phyloP scores from a whole-genome alignment of 345 rosid species.

The Gossypium herbaceum region DNA sequence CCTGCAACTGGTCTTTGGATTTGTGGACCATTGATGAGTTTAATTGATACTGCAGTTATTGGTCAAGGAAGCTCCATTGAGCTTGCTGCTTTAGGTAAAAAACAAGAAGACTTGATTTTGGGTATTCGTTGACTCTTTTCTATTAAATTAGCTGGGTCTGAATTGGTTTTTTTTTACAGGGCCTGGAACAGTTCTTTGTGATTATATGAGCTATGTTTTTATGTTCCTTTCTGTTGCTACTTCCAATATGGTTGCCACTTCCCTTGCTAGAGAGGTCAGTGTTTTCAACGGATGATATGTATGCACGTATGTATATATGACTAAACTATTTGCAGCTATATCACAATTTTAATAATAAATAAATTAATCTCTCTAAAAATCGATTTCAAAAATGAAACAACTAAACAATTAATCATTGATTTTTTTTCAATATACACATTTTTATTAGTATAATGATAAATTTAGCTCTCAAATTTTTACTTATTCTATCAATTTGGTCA shows the following conservation, averaged over 20 bases:
- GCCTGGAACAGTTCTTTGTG: constrained; percentile 53
- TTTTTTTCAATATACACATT: too few species aligned
- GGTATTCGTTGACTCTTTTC: background rate
- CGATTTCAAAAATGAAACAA: too few species aligned
- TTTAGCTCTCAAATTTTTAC: too few species aligned
- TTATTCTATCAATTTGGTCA: too few species aligned
- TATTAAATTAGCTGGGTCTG: background rate
- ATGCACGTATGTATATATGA: background rate
- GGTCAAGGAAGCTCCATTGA: constrained; percentile 88
- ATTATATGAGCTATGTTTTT: constrained; percentile 47
- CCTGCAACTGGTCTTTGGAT: constrained; percentile 92
- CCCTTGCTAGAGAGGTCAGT: constrained; percentile 49
- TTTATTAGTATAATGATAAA: too few species aligned
- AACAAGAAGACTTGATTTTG: background rate
- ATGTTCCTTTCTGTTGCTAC: constrained; percentile 62
- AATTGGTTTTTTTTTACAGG: constrained; percentile 25
- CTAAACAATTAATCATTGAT: too few species aligned
- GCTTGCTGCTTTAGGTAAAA: constrained; percentile 82
- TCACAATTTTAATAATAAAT: background rate
- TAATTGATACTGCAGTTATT: constrained; percentile 80
- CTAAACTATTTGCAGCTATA: background rate
- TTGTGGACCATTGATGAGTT: constrained; percentile 94
- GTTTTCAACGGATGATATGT: background rate
- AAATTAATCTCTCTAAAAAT: too few species aligned
- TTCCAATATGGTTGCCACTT: constrained; percentile 54